Percentiles rank a stretch among this genome's conserved stretches.
Conservation (phyloP, 2,329 filamentous ascomycete genomes). For the Daldinia sp. region DNA sequence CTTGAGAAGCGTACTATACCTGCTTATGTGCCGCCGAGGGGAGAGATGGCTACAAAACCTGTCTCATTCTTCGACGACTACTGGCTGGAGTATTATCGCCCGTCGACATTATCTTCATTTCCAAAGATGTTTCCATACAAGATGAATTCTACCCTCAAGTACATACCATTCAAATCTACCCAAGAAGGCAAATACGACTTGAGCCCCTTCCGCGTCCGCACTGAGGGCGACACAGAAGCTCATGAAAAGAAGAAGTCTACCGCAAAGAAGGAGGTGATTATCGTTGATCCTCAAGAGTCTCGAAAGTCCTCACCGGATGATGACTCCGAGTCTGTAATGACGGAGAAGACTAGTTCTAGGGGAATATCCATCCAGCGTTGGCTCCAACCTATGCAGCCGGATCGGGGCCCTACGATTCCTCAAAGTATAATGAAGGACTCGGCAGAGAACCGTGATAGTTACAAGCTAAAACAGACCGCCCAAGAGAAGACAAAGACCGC, state of each 20-base stretch:
- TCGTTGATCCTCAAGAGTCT: conserved; percentile 69
- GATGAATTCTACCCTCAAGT: conserved; percentile 89
- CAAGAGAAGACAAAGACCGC: conserved; percentile 84
- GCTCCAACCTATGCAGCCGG: conserved; percentile 64
- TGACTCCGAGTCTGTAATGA: conserved; percentile 55
- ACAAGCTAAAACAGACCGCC: conserved; percentile 66
- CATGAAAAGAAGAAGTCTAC: conserved; percentile 69
- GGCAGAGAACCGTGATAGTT: conserved; percentile 44
- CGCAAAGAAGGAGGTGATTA: conserved; percentile 75
- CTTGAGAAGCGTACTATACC: conserved; percentile 74
- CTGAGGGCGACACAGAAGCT: conserved; percentile 68
- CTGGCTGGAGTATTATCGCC: conserved; percentile 97
- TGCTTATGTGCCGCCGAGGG: conserved; percentile 56
- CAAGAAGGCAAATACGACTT: conserved; percentile 82
- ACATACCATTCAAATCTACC: conserved; percentile 80
- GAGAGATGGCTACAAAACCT: conserved; percentile 56
- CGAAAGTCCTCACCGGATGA: conserved; percentile 54
- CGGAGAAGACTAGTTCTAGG: conserved; percentile 56
- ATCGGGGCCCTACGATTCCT: conserved; percentile 52
- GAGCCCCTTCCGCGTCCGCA: conserved; percentile 87
- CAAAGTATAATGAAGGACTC: conserved; percentile 71
- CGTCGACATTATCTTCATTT: conserved; percentile 87
- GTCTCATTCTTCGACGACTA: conserved; percentile 86
- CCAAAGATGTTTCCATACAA: conserved; percentile 92
- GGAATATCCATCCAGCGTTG: conserved; percentile 71